Evolutionary conservation across 306 rosid genomes (phyloP).

Genomic region (Inga leiocalycina): DNA sequence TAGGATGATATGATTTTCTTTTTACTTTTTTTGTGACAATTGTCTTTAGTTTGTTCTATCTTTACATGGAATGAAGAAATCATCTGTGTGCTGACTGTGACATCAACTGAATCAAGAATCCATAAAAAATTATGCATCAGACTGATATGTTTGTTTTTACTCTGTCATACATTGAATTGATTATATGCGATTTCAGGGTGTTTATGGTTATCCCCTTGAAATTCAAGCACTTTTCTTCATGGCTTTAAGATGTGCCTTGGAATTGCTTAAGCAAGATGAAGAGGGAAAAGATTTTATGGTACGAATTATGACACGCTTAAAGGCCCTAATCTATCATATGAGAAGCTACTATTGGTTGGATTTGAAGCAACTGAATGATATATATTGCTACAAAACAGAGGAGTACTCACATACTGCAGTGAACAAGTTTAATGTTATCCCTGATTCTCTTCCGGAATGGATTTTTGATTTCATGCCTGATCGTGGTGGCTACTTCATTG

Average conservation of each 20-base stretch:
- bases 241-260: conserved; percentile 90
- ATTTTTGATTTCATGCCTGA: conserved; percentile 81
- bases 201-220: conserved; percentile 94
- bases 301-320: conserved; percentile 69
- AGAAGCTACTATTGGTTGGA: conserved; percentile 90
- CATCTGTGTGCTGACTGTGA: background rate
- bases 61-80: background rate
- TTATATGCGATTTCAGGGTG: conserved; percentile 65
- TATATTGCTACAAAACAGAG: conserved; percentile 88
- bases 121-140: conserved; percentile 5
- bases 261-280: conserved; percentile 76
- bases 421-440: conserved; percentile 88
- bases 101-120: conserved; percentile 4
- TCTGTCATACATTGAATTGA: conserved; percentile 23
- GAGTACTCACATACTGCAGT: conserved; percentile 94
- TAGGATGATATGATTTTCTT: background rate
- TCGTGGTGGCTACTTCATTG: conserved; percentile 84
- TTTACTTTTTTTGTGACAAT: too few relatives aligned
- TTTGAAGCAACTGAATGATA: conserved; percentile 82
- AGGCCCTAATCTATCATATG: conserved; percentile 84
- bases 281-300: conserved; percentile 82
- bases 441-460: conserved; percentile 95
- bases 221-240: conserved; percentile 95
- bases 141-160: background rate
- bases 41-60: background rate